Conservation (phyloP, 352 stramenopile species). For the Phytopythium aichiense region DNA sequence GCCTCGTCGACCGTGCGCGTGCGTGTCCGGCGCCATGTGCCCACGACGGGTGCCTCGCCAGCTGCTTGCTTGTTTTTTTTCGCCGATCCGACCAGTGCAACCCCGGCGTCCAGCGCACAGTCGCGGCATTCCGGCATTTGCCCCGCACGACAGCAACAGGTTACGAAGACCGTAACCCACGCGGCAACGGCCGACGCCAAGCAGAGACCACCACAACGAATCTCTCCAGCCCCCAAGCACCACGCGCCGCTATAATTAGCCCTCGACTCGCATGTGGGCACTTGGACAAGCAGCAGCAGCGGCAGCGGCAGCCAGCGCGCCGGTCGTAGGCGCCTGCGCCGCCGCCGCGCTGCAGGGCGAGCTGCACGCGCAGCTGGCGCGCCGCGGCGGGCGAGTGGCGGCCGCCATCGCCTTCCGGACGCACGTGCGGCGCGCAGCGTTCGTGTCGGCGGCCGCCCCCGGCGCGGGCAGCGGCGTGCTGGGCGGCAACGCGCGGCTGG, state of each 20-base stretch:
- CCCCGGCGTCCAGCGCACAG: background rate
- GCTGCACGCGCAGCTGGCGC: conserved; percentile 4
- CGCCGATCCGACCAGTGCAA: background rate
- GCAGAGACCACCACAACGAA: background rate
- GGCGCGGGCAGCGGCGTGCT: background rate
- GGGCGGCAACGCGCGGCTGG: conserved; percentile 17
- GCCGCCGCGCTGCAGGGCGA: conserved; percentile 6
- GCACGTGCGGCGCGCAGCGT: conserved; percentile 15
- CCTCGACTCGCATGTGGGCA: background rate
- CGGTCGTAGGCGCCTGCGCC: conserved; percentile 4
- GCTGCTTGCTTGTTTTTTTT: conserved; percentile 6
- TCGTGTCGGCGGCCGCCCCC: background rate
- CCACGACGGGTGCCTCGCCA: background rate
- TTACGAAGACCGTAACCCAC: background rate
- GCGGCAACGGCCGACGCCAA: background rate
- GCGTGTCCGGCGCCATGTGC: background rate
- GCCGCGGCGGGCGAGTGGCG: conserved; percentile 2
- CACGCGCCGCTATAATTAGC: background rate
- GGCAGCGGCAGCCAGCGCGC: background rate
- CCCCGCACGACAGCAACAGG: background rate
- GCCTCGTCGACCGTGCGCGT: background rate
- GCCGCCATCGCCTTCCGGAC: conserved; percentile 22
- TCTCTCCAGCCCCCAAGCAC: background rate
- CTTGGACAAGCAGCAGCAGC: conserved; percentile 1
- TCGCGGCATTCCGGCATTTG: background rate